These are phyloP conservation scores for Kuraishia floccosa DNA, from an alignment of 805 yeast species.

Conservation along the genomic window DNA sequence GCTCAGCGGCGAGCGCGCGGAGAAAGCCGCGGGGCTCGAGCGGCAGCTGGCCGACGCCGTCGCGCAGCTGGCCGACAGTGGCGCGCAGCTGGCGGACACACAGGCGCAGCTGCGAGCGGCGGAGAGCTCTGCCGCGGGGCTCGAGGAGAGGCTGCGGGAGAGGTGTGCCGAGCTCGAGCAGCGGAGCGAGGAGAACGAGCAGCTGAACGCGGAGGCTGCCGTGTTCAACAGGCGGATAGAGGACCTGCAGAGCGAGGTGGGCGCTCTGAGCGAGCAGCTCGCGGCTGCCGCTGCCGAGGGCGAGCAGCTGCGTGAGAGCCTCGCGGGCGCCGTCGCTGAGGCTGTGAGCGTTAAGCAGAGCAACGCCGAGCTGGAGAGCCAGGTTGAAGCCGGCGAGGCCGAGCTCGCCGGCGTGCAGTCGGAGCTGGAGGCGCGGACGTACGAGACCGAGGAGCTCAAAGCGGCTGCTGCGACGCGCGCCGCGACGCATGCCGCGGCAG, in stretches of 20 bases:
- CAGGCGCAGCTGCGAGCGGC: too few species aligned
- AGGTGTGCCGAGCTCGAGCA: background rate
- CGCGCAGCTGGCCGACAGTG: too few species aligned
- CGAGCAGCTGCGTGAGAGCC: background rate
- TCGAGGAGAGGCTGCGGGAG: background rate
- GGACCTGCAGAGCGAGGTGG: background rate
- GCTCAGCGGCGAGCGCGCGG: too few species aligned
- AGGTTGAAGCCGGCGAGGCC: background rate
- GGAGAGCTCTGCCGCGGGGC: too few species aligned
- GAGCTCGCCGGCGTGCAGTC: too few species aligned
- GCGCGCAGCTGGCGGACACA: too few species aligned
- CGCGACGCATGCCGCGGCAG: too few species aligned
- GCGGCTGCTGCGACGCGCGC: background rate
- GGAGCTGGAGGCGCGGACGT: too few species aligned
- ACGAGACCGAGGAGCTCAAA: background rate
- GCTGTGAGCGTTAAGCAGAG: background rate
- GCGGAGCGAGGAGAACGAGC: background rate
- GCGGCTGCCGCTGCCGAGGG: background rate
- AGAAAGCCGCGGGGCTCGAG: too few species aligned
- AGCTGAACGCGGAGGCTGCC: too few species aligned
- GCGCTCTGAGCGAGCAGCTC: slow-evolving; percentile 1
- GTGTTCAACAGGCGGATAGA: too few species aligned
- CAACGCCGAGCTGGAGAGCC: background rate
- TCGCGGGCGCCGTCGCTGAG: background rate
- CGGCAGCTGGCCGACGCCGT: too few species aligned